Evolutionary conservation across 495 filamentous ascomycete species (phyloP), one percentile per base, ranked within the genome.

Genomic region (Penicillium samsonianum): DNA sequence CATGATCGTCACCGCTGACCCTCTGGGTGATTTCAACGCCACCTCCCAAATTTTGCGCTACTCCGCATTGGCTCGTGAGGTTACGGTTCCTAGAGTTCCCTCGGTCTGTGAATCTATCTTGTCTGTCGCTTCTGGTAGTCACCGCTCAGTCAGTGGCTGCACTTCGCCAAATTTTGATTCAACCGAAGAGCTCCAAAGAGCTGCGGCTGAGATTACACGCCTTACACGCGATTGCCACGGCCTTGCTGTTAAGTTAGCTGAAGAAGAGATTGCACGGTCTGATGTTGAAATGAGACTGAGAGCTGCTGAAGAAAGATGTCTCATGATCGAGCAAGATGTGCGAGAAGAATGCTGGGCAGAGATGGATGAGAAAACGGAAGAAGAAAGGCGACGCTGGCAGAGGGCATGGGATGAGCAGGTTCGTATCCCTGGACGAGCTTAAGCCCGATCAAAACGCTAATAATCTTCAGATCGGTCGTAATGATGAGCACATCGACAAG

Each of bases 1-100:
- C 64, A 98, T 98, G 94, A 88, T 98, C 42, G 95, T 98, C 19
- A 96, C 94, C 2, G 94, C 95, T 0, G 94, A 98, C 67, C 93
- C 94, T 0, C 64, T 89, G 16, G 94, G 95, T 12, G 94, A 98
- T 69, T 96, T 91, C 78, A 97, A 98, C 64, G 91, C 94, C 19
- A 98, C 95, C 0, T 91, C 90, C 22, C 94, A 98, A 70, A 98
- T 98, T 33, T 78, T 98, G 5, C 88, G 94, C 14, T 98, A 98
- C 68, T 96, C 91, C 25, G 95, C 94, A 9, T 81, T 98, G 5
- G 95, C 94, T 0, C 84, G 91, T 2, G 94, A 98, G 74, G 88
- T 97, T 16, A 95, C 95, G 0, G 90, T 97, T 4, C 92, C 93
- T 2, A 86, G 93, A 23, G 85, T 92, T 20, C 90, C 92, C 5